Conservation (phyloP, 176 grass and related monocot genomes). For the Raddia distichophylla region DNA sequence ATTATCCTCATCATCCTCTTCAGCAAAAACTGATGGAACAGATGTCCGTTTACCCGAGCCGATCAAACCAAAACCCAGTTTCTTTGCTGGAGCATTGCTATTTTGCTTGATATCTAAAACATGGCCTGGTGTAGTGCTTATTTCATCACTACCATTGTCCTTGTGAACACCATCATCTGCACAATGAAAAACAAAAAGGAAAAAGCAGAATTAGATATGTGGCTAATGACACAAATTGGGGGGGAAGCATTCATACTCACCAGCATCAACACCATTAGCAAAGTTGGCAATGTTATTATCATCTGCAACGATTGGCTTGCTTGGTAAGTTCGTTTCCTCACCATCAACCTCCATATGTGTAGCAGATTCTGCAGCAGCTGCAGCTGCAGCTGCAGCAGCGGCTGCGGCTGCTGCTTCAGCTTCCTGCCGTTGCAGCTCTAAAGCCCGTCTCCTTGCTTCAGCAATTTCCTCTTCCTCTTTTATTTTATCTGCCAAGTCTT, state of each 20-base stretch:
- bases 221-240: not conserved
- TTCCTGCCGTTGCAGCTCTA: conserved; percentile 59
- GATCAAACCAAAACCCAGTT: conserved; percentile 89
- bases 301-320: conserved; percentile 41
- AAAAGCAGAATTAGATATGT: not conserved
- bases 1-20: conserved; percentile 76
- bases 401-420: conserved; percentile 53
- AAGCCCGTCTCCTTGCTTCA: conserved; percentile 72
- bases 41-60: conserved; percentile 81
- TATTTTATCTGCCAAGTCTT: conserved; percentile 77
- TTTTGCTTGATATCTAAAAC: conserved; percentile 65
- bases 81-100: conserved; percentile 69
- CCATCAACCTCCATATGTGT: conserved; percentile 65
- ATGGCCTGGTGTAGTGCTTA: conserved; percentile 32
- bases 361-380: conserved; percentile 44
- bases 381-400: conserved; percentile 25
- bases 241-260: conserved; percentile 42
- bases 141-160: conserved; percentile 50
- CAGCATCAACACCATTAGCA: conserved; percentile 48
- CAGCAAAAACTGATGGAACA: conserved; percentile 91
- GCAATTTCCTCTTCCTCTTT: conserved; percentile 85
- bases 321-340: conserved; percentile 59
- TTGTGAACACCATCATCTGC: conserved; percentile 54
- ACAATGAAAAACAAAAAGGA: conserved; percentile 30
- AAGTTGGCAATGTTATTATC: conserved; percentile 39